These are phyloP conservation scores for Arbutus unedo DNA, from an alignment of 148 eudicot genomes.

Conservation along the genomic window DNA sequence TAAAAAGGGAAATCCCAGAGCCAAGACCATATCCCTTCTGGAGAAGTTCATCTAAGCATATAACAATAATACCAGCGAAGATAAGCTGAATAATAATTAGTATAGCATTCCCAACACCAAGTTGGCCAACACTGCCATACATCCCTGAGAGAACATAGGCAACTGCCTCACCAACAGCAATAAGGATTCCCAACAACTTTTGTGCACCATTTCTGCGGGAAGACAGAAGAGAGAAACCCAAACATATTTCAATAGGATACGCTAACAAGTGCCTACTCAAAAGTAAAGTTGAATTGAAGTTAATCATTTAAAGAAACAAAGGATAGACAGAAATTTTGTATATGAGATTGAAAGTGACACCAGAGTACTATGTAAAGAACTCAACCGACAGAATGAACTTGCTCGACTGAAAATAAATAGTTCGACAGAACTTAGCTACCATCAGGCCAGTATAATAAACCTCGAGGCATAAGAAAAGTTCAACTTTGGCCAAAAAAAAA, in stretches of 20 bases:
- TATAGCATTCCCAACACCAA: conserved; percentile 78
- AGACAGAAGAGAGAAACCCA: conserved; percentile 5
- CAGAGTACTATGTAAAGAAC: not conserved
- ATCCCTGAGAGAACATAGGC: conserved; percentile 91
- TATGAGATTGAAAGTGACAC: not conserved
- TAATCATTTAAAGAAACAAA: not conserved
- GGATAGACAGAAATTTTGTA: not conserved
- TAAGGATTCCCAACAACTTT: conserved; percentile 76
- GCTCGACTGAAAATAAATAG: too few relatives aligned
- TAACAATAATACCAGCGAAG: conserved; percentile 84
- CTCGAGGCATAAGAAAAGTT: not conserved
- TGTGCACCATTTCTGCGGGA: conserved; percentile 68
- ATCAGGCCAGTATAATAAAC: not conserved
- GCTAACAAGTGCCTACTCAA: not conserved
- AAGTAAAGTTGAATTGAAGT: not conserved
- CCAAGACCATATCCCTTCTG: conserved; percentile 94
- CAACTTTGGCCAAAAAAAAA: not conserved
- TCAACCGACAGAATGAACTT: too few relatives aligned
- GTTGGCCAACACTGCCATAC: conserved; percentile 79
- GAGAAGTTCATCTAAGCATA: conserved; percentile 85
- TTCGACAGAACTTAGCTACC: not conserved
- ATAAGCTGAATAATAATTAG: conserved; percentile 76
- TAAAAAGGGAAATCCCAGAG: conserved; percentile 81
- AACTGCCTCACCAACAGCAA: conserved; percentile 86
- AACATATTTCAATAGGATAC: conserved; percentile 10